Conservation (phyloP, 768 basidiomycete species). For the Boletus fagicola region DNA sequence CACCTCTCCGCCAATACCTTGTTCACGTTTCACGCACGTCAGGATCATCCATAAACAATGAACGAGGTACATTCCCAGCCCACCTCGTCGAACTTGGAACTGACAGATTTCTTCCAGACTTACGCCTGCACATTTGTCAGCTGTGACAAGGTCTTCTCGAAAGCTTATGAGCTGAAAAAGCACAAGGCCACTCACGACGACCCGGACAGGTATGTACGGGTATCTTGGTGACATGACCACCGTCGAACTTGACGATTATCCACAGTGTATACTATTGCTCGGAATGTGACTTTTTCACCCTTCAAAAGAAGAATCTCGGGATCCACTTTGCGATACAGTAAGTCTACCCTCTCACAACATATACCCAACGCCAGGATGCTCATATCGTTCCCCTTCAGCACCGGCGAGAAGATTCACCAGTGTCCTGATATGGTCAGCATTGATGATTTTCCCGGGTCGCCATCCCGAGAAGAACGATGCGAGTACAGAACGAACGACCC, state of each 20-base stretch:
- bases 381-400: constrained; percentile 9
- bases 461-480: constrained; percentile 4
- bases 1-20: not conserved
- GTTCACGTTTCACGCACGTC: not conserved
- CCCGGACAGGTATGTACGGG: constrained; percentile 3
- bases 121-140: not conserved
- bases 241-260: not conserved
- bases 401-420: constrained; percentile 16
- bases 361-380: not conserved
- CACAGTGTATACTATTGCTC: constrained; percentile 17
- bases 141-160: constrained; percentile 7
- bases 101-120: not conserved
- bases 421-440: constrained; percentile 7
- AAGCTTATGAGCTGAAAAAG: constrained; percentile 11
- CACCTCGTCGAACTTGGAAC: not conserved
- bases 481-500: constrained; percentile 26
- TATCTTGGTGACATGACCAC: not conserved
- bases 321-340: constrained; percentile 24
- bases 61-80: not conserved
- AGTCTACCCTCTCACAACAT: not conserved
- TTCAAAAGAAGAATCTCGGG: constrained; percentile 20
- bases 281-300: constrained; percentile 14
- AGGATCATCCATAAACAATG: constrained; percentile 4
- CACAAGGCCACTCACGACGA: constrained; percentile 9
- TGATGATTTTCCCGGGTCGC: not conserved